phyloP scores from a whole-genome alignment of 179 eudicot genomes.

The Beta macrorhiza region DNA sequence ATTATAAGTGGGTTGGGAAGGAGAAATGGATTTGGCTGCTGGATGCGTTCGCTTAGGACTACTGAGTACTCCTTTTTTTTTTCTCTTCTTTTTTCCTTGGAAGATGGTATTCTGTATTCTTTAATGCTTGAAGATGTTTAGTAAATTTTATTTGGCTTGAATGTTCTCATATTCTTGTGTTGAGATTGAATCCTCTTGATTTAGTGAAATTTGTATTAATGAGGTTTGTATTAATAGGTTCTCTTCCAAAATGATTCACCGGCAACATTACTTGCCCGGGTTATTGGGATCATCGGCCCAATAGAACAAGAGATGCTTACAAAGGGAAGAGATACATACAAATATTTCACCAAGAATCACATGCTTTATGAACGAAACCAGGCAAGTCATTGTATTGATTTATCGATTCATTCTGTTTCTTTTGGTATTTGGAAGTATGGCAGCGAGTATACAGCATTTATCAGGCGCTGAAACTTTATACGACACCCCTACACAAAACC shows the following conservation, averaged over 20 bases:
- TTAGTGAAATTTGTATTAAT: constrained; percentile 3
- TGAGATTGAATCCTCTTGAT: constrained; percentile 1
- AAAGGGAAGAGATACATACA: constrained; percentile 90
- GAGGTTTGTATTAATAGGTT: constrained; percentile 47
- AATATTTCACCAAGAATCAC: constrained; percentile 93
- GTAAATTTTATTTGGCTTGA: not conserved
- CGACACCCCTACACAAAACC: not conserved
- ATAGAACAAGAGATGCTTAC: constrained; percentile 87
- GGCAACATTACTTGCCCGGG: constrained; percentile 93
- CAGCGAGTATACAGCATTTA: not conserved
- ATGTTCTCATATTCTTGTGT: not conserved
- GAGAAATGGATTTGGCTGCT: too few relatives aligned
- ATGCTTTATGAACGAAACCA: constrained; percentile 98
- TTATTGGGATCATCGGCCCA: constrained; percentile 82
- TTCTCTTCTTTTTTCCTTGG: not conserved
- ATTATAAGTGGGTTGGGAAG: too few relatives aligned
- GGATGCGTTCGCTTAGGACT: too few relatives aligned
- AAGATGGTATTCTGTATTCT: not conserved
- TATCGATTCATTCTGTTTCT: not conserved
- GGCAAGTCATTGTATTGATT: constrained; percentile 42
- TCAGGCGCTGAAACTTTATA: not conserved
- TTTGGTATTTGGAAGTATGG: not conserved
- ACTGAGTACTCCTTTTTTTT: not conserved
- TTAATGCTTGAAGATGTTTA: not conserved
- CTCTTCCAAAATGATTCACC: constrained; percentile 99